Evolutionary conservation across 257 asterid species (phyloP).

Genomic region (Solanum stenotomum): DNA sequence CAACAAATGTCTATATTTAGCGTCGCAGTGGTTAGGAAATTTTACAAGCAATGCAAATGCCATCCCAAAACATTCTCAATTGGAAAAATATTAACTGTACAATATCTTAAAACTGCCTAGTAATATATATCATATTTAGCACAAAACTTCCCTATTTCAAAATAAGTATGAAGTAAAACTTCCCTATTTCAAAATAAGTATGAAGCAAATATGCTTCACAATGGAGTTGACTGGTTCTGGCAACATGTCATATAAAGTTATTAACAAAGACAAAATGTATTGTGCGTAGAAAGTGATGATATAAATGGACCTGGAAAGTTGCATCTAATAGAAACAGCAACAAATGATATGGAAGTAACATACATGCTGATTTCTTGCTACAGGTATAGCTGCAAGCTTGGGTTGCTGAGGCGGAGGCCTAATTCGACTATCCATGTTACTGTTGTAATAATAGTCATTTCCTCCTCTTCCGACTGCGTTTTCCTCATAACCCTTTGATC

Average conservation of each 20-base stretch:
- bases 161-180: not conserved
- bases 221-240: not conserved
- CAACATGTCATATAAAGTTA: not conserved
- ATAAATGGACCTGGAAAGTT: not conserved
- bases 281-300: not conserved
- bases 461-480: conserved; percentile 51
- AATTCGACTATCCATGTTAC: conserved; percentile 38
- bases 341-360: conserved; percentile 2
- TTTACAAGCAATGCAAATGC: not conserved
- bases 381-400: conserved; percentile 78
- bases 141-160: not conserved
- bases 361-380: conserved; percentile 68
- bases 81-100: not conserved
- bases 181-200: not conserved
- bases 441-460: conserved; percentile 40
- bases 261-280: not conserved
- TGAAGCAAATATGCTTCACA: too few species aligned
- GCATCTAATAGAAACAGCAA: not conserved
- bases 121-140: not conserved
- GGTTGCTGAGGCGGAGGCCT: conserved; percentile 44
- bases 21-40: not conserved
- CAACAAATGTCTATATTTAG: not conserved
- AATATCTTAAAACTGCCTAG: not conserved
- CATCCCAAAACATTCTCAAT: not conserved
- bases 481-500: conserved; percentile 57